Evolutionary conservation across 2,329 filamentous ascomycete species (phyloP), one percentile per base, ranked within the genome.

Genomic region (Curvularia verruculosa): DNA sequence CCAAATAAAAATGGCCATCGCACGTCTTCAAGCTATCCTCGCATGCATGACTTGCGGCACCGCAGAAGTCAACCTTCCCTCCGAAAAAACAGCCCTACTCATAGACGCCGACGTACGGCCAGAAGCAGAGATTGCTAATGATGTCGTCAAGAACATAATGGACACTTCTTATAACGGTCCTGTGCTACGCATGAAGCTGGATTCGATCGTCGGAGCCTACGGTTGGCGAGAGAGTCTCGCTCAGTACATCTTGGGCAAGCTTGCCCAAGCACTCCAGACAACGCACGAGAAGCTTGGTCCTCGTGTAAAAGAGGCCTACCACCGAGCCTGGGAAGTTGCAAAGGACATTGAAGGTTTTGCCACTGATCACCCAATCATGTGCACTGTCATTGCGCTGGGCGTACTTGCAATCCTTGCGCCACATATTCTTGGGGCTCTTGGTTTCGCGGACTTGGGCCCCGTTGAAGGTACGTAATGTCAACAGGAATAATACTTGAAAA

Each of bases 191-290:
- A 57, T 59, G 39, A 52, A 64, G 12, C 64, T 75, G n/a, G 63
- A 74, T 24, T 50, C 66, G 40, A 61, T 68, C 28, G 63, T 75
- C 13, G 57, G 65, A 18, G 41, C 61, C 2, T 56, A 57, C 10
- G 67, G 70, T 34, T 78, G 72, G 74, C 70, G 60, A 9, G 65
- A 75, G 44, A 65, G 64, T 26, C 52, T 77, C 15, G 71, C 73
- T 0, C 60, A 74, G 37, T 63, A 59, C 44, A 49, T 73, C 6
- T 58, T 77, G 12, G 61, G 56, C 9, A 69, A 64, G 24, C 61
- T 77, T 13, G 60, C 68, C n/a, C 26, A 44, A 10, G 68, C 62
- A 4, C 60, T 76, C 7, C 54, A 67, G 9, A 21, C 56, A 50
- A 62, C 23, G 58, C 56, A n/a, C 36, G 61, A 65, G 12, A 69